Conservation (phyloP, 352 stramenopile genomes). For the Phytophthora cajani region DNA sequence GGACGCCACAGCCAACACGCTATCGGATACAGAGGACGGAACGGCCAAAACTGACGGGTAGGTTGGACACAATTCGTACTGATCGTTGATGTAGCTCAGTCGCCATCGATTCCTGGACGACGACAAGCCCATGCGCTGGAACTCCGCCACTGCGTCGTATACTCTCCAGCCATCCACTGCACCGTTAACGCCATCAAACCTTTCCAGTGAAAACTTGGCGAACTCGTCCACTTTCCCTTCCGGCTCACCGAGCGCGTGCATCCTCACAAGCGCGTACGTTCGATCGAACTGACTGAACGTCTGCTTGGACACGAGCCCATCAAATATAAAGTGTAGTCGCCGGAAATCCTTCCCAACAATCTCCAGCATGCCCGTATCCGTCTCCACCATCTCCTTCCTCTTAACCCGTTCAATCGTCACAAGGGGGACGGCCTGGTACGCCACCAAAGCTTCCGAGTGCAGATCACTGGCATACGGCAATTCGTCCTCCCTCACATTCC, state of each 20-base stretch:
- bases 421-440: constrained; percentile 78
- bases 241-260: constrained; percentile 68
- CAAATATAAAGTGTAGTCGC: constrained; percentile 78
- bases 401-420: constrained; percentile 79
- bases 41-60: constrained; percentile 85
- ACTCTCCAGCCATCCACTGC: constrained; percentile 66
- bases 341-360: constrained; percentile 86
- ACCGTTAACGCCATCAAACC: constrained; percentile 47
- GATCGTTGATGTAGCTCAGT: constrained; percentile 68
- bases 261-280: constrained; percentile 62
- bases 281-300: constrained; percentile 83
- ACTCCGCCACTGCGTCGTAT: constrained; percentile 77
- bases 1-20: constrained; percentile 66
- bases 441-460: constrained; percentile 41
- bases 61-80: constrained; percentile 76
- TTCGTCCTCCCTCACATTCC: constrained; percentile 49
- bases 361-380: constrained; percentile 72
- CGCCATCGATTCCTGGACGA: constrained; percentile 66
- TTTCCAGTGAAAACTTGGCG: constrained; percentile 66
- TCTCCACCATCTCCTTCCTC: constrained; percentile 79
- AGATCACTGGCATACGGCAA: constrained; percentile 54
- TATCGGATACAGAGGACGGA: constrained; percentile 66
- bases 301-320: constrained; percentile 76
- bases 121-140: constrained; percentile 68
- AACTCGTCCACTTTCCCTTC: constrained; percentile 61